phyloP scores from a whole-genome alignment of 306 rosid genomes.

The Corylus avellana region DNA sequence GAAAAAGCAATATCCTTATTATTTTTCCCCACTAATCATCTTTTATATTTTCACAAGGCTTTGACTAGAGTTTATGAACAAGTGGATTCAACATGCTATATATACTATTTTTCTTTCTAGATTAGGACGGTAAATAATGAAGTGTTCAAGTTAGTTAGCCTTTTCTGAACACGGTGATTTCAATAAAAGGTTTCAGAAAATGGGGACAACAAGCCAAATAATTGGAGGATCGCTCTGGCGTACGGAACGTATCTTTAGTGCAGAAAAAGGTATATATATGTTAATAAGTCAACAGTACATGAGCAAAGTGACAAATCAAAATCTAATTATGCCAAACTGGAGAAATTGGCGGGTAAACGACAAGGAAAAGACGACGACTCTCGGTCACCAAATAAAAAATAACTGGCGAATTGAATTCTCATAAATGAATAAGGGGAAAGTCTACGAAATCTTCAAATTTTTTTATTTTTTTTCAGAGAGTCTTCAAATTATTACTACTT shows the following conservation, averaged over 20 bases:
- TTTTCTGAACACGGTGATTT: background rate
- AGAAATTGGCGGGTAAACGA: background rate
- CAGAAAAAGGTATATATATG: conserved; percentile 18
- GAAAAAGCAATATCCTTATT: background rate
- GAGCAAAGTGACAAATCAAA: background rate
- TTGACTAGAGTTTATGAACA: background rate
- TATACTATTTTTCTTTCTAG: background rate
- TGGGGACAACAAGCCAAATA: conserved; percentile 20
- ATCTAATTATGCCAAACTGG: background rate
- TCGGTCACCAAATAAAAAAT: background rate
- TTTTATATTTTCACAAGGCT: background rate
- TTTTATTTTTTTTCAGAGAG: too few species aligned
- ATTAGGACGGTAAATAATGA: too few species aligned
- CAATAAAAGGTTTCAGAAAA: background rate
- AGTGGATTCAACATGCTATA: background rate
- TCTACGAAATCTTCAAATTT: too few species aligned
- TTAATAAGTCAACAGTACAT: conserved; percentile 13
- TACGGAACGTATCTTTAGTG: conserved; percentile 34
- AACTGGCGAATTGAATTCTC: background rate
- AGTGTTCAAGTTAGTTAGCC: background rate
- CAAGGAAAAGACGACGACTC: background rate
- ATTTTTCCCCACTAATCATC: background rate
- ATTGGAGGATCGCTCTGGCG: conserved; percentile 22
- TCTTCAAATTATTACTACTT: too few species aligned
- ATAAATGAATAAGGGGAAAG: background rate